phyloP scores from a whole-genome alignment of 2,329 filamentous ascomycete species.

The Fusarium pilosicola region DNA sequence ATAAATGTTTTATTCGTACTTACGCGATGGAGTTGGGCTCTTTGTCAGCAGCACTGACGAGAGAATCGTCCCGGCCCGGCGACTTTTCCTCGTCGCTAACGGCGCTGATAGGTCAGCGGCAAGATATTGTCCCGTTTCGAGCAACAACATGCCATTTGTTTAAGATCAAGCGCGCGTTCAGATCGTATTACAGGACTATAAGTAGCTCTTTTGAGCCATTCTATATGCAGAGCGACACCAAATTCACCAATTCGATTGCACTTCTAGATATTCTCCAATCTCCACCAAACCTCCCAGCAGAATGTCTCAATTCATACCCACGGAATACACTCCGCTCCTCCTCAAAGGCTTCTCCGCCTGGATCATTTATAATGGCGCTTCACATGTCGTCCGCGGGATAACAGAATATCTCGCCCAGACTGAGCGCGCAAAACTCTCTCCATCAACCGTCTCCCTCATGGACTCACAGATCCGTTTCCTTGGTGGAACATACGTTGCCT shows the following conservation, averaged over 20 bases:
- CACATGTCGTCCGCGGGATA: neutral
- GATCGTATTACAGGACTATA: neutral
- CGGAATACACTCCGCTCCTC: neutral
- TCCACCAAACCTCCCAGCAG: accelerated
- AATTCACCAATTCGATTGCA: neutral
- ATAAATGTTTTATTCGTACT: neutral
- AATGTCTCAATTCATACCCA: neutral
- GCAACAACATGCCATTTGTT: neutral
- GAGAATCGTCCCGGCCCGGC: neutral
- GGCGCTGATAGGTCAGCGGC: neutral
- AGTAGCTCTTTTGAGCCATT: accelerated
- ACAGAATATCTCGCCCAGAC: neutral
- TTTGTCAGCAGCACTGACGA: neutral
- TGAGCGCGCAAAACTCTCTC: neutral
- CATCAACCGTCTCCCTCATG: neutral
- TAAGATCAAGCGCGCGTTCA: neutral
- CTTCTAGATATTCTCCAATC: neutral
- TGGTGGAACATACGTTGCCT: neutral
- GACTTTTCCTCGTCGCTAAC: neutral
- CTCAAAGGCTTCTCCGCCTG: neutral
- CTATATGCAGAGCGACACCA: accelerated
- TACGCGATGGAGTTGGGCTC: neutral
- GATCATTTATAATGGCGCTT: neutral
- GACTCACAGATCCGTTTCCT: neutral
- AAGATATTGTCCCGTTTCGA: neutral